Conservation (phyloP, 2,329 filamentous ascomycete species). For the Aspergillus sp. region DNA sequence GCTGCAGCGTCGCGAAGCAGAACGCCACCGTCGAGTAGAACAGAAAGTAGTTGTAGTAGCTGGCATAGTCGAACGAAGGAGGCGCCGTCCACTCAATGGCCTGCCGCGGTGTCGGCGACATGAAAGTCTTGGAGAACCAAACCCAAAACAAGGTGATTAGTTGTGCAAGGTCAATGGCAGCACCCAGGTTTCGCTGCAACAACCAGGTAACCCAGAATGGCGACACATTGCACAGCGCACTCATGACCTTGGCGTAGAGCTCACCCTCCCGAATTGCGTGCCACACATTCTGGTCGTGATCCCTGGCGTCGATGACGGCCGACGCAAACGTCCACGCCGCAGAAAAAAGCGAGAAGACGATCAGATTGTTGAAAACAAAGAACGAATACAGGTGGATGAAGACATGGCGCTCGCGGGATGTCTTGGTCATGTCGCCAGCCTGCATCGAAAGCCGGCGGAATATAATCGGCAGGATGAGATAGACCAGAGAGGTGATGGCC, state of each 20-base stretch:
- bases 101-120: constrained; percentile 79
- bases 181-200: constrained; percentile 83
- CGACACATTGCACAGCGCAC: constrained; percentile 70
- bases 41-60: constrained; percentile 96
- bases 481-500: constrained; percentile 76
- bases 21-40: constrained; percentile 88
- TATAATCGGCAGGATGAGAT: constrained; percentile 77
- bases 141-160: constrained; percentile 74
- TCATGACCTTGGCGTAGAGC: constrained; percentile 56
- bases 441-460: constrained; percentile 78
- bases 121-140: constrained; percentile 75
- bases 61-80: constrained; percentile 86
- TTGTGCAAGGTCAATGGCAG: constrained; percentile 88
- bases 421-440: constrained; percentile 85
- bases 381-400: constrained; percentile 85
- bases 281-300: constrained; percentile 54
- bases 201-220: constrained; percentile 93
- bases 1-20: constrained; percentile 76
- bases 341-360: constrained; percentile 89
- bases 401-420: constrained; percentile 82
- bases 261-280: constrained; percentile 56
- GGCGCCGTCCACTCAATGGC: constrained; percentile 89
- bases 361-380: constrained; percentile 93
- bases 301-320: constrained; percentile 51
- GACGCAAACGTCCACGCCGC: constrained; percentile 66